Percentiles rank a stretch among this genome's conserved stretches.
phyloP scores from a whole-genome alignment of 768 basidiomycete species.

The Boletus insuetus region DNA sequence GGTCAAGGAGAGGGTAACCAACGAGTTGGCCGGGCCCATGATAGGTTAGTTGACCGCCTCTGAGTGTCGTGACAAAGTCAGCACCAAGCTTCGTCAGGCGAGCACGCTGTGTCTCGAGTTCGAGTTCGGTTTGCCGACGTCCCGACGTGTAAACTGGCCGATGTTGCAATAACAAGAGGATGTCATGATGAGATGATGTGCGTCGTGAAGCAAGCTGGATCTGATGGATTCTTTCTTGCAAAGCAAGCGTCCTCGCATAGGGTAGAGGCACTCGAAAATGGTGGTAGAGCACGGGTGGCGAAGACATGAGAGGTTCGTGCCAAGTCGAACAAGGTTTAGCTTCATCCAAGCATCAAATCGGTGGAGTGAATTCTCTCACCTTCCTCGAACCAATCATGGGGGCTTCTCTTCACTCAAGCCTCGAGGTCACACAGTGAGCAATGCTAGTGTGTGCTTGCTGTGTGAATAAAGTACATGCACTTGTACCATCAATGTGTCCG shows the following conservation, averaged over 20 bases:
- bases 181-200: constrained; percentile 47
- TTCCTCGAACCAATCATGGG: no score
- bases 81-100: constrained; percentile 80
- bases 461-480: neutral
- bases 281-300: constrained; percentile 74
- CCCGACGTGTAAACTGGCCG: constrained; percentile 94
- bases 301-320: constrained; percentile 16
- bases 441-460: neutral
- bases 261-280: constrained; percentile 76
- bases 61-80: constrained; percentile 75
- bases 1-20: constrained; percentile 91
- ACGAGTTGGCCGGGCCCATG: constrained; percentile 98
- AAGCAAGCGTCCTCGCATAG: constrained; percentile 60
- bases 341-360: no score
- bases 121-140: constrained; percentile 71
- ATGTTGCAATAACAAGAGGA: constrained; percentile 84
- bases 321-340: neutral
- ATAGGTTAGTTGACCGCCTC: constrained; percentile 94
- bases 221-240: constrained; percentile 71
- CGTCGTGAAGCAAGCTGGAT: constrained; percentile 59
- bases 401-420: no score
- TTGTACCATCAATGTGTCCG: no score
- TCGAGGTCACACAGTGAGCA: no score
- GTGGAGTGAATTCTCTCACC: no score
- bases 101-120: constrained; percentile 54